A percentile compares a stretch with the other conserved stretches of the same genome.
These are phyloP conservation scores for Umbilicus rupestris DNA, from an alignment of 164 flowering plant genomes.

Conservation along the genomic window DNA sequence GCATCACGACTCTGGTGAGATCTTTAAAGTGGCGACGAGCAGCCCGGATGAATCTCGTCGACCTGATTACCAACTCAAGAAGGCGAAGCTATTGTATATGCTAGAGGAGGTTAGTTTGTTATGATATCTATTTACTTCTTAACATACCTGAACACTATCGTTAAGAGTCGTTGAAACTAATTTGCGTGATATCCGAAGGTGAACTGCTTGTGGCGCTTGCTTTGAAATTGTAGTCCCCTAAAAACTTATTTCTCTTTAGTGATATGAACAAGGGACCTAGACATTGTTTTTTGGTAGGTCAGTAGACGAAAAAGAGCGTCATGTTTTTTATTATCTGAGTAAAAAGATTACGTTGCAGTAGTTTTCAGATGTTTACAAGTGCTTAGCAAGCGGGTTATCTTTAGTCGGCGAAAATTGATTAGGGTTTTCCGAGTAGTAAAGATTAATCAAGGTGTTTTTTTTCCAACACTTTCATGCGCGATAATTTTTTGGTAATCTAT, in stretches of 20 bases:
- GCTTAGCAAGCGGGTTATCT: too few relatives aligned
- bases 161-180: neutral
- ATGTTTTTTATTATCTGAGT: too few relatives aligned
- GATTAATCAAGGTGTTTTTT: too few relatives aligned
- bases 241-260: neutral
- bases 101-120: conserved; percentile 63
- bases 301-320: too few relatives aligned
- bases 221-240: neutral
- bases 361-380: too few relatives aligned
- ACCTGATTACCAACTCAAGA: conserved; percentile 53
- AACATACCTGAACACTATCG: neutral
- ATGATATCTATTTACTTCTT: neutral
- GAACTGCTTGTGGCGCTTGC: neutral
- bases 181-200: neutral
- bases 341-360: too few relatives aligned
- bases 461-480: too few relatives aligned
- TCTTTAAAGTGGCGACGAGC: conserved; percentile 19
- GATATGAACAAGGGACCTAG: neutral
- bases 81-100: conserved; percentile 64
- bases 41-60: conserved; percentile 24
- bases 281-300: neutral
- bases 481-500: too few relatives aligned
- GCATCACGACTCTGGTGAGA: conserved; percentile 24
- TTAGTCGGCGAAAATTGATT: too few relatives aligned
- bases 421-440: too few relatives aligned